Percentiles rank a stretch among this genome's conserved stretches.
Conservation (phyloP, 768 basidiomycete species). For the Termitomyces sp. region DNA sequence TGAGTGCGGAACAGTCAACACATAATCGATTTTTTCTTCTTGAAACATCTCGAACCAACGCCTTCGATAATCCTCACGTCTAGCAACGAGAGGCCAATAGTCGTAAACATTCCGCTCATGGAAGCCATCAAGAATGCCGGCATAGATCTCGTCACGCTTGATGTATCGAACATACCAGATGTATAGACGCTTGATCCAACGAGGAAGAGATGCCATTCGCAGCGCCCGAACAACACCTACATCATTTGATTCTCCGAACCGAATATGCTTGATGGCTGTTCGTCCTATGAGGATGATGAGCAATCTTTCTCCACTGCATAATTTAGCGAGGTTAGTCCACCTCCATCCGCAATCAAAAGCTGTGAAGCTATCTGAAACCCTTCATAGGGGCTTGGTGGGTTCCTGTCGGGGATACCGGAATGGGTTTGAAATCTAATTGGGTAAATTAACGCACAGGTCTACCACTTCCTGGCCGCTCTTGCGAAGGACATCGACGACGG, state of each 20-base stretch:
- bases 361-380: constrained; percentile 49
- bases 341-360: constrained; percentile 47
- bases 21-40: constrained; percentile 45
- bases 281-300: constrained; percentile 1
- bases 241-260: constrained; percentile 13
- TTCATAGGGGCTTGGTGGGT: constrained; percentile 45
- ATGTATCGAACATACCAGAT: constrained; percentile 49
- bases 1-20: constrained; percentile 54
- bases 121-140: constrained; percentile 45
- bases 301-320: not conserved
- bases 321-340: constrained; percentile 15
- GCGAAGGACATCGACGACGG: constrained; percentile 37
- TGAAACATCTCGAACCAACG: constrained; percentile 39
- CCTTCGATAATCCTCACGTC: constrained; percentile 38
- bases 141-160: constrained; percentile 46
- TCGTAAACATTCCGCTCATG: constrained; percentile 39
- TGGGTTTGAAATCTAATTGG: not conserved
- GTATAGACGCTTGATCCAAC: constrained; percentile 40
- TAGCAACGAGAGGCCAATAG: constrained; percentile 41
- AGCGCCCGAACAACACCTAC: constrained; percentile 21
- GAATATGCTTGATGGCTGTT: constrained; percentile 8
- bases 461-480: constrained; percentile 46
- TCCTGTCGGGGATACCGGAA: constrained; percentile 15
- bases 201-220: constrained; percentile 39
- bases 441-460: constrained; percentile 30